These are phyloP conservation scores for Liquidambar formosana DNA, from an alignment of 164 flowering plant genomes.

Conservation along the genomic window DNA sequence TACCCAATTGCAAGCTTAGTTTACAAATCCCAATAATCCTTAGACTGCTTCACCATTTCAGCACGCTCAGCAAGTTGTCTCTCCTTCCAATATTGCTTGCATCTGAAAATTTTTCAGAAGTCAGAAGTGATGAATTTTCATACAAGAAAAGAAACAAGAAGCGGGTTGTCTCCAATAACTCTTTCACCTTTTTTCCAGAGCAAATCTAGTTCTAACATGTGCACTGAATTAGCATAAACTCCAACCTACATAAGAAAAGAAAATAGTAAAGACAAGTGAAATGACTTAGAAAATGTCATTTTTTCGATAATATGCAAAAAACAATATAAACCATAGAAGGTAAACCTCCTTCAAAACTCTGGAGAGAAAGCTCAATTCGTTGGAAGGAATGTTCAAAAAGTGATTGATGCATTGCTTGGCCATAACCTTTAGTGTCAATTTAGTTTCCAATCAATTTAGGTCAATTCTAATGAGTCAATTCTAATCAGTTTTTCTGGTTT, in stretches of 20 bases:
- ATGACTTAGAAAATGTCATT: not conserved
- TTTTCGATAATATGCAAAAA: not conserved
- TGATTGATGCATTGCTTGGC: too few relatives aligned
- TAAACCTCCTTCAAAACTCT: not conserved
- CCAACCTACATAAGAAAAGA: slow-evolving; percentile 46
- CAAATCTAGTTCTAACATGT: slow-evolving; percentile 55
- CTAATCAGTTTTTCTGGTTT: too few relatives aligned
- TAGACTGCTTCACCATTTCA: slow-evolving; percentile 55
- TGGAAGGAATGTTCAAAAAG: too few relatives aligned
- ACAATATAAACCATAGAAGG: not conserved
- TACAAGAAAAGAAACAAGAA: not conserved
- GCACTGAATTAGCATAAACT: slow-evolving; percentile 57
- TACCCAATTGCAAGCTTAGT: slow-evolving; percentile 55
- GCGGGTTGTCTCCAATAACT: not conserved
- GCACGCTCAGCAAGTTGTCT: slow-evolving; percentile 51
- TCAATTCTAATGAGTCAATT: too few relatives aligned
- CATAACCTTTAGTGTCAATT: too few relatives aligned
- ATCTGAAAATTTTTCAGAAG: slow-evolving; percentile 26
- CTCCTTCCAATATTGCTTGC: slow-evolving; percentile 72
- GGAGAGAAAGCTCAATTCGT: not conserved
- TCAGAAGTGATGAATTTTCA: not conserved
- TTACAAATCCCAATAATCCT: slow-evolving; percentile 69
- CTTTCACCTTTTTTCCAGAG: slow-evolving; percentile 54
- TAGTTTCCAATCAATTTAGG: too few relatives aligned
- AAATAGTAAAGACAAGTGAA: not conserved